A percentile compares a stretch with the other conserved stretches of the same genome.
These are phyloP conservation scores for Pseudonitzschia multistriata DNA, from an alignment of 108 stramenopile genomes.

Conservation along the genomic window DNA sequence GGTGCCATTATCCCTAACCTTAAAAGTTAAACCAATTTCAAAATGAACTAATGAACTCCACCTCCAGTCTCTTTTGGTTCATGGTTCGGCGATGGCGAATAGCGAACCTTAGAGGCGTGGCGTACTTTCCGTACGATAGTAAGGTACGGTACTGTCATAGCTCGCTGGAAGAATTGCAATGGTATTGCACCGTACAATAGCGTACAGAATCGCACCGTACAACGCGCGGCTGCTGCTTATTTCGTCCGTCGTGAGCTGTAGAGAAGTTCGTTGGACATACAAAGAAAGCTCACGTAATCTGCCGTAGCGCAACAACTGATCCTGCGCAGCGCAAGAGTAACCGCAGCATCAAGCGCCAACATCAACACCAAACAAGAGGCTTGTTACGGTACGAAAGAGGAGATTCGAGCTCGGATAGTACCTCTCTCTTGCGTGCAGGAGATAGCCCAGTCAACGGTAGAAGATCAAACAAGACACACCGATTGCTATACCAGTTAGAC, in stretches of 20 bases:
- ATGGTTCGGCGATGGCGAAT: too few relatives aligned
- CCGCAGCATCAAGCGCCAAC: not conserved
- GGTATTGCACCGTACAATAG: too few relatives aligned
- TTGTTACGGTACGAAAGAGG: not conserved
- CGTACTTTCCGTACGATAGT: too few relatives aligned
- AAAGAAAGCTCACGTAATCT: not conserved
- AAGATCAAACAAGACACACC: not conserved
- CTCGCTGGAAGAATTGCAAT: too few relatives aligned
- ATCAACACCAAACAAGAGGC: not conserved
- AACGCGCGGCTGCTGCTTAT: too few relatives aligned
- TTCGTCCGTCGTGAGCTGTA: not conserved
- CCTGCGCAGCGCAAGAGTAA: not conserved
- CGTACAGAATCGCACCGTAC: too few relatives aligned
- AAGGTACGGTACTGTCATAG: too few relatives aligned
- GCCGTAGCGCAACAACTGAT: not conserved
- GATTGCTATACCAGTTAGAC: not conserved
- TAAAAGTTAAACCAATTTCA: too few relatives aligned
- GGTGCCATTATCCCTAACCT: too few relatives aligned
- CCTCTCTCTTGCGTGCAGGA: not conserved
- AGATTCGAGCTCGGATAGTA: not conserved
- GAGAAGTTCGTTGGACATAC: not conserved
- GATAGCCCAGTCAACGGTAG: not conserved
- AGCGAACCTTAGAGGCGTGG: too few relatives aligned
- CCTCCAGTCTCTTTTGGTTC: too few relatives aligned
- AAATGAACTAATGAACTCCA: too few relatives aligned